Evolutionary conservation across 306 rosid species (phyloP).

Genomic region (Glycine tomentella): DNA sequence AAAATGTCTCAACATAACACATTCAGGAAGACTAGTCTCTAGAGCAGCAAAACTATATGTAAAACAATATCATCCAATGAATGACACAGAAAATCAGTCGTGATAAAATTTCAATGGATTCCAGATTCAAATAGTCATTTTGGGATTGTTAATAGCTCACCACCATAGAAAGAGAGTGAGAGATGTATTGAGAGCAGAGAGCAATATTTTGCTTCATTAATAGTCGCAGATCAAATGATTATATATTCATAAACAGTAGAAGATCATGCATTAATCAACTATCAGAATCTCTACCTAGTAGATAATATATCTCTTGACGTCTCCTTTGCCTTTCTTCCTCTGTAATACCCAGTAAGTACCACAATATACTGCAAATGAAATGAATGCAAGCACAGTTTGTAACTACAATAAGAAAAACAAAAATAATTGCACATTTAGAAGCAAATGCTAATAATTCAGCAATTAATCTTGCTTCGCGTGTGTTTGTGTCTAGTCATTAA

Average conservation of each 20-base stretch:
- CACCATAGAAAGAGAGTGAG: not conserved
- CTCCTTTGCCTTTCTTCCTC: conserved; percentile 92
- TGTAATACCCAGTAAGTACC: conserved; percentile 81
- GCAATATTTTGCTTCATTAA: not conserved
- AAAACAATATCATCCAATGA: not conserved
- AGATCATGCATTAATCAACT: conserved; percentile 33
- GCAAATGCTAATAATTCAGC: conserved; percentile 11
- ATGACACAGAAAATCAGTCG: not conserved
- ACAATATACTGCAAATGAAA: conserved; percentile 68
- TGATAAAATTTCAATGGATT: conserved; percentile 20
- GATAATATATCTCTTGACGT: conserved; percentile 87
- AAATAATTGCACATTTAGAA: not conserved
- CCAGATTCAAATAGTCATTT: conserved; percentile 20
- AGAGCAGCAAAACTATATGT: not conserved
- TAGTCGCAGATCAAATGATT: conserved; percentile 20
- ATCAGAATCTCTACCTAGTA: conserved; percentile 67
- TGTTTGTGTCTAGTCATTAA: not conserved
- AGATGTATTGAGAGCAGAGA: not conserved
- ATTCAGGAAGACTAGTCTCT: not conserved
- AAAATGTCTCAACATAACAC: conserved; percentile 15
- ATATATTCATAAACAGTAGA: conserved; percentile 16
- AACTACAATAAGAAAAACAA: conserved; percentile 13
- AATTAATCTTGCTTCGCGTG: conserved; percentile 8
- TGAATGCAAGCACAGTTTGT: conserved; percentile 11
- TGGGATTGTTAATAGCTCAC: not conserved